Evolutionary conservation across 331 rosid genomes (phyloP).

Genomic region (Prunus yedoensis): DNA sequence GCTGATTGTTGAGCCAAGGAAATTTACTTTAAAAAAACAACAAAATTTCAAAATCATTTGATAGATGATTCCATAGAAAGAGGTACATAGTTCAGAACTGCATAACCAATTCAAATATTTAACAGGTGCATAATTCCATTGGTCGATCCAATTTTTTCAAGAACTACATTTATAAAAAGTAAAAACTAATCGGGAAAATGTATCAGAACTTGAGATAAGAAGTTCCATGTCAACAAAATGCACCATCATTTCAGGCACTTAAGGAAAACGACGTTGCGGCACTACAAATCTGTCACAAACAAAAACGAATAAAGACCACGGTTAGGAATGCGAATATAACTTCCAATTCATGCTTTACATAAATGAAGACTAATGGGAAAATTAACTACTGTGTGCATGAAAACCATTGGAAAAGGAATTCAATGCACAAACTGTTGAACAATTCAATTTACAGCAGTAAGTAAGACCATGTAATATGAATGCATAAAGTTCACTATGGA

Average conservation of each 20-base stretch:
- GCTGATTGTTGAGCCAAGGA: too few species aligned
- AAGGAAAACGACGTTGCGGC: background rate
- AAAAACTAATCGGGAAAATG: background rate
- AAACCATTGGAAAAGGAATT: background rate
- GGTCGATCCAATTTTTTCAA: background rate
- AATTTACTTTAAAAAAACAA: too few species aligned
- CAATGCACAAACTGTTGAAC: background rate
- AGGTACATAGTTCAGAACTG: background rate
- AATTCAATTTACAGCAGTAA: background rate
- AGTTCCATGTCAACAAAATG: background rate
- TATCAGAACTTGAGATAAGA: background rate
- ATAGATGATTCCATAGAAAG: too few species aligned
- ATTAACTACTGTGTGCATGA: background rate
- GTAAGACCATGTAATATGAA: background rate
- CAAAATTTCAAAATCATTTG: too few species aligned
- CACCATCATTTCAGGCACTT: background rate
- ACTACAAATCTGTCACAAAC: too few species aligned
- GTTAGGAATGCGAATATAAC: too few species aligned
- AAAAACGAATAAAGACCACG: too few species aligned
- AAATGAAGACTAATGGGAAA: background rate
- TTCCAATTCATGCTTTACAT: background rate
- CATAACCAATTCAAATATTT: background rate
- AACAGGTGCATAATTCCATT: background rate
- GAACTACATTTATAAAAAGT: background rate
- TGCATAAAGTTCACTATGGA: too few species aligned